Conservation (phyloP, 2,329 filamentous ascomycete species). For the Fusarium guadeloupense region DNA sequence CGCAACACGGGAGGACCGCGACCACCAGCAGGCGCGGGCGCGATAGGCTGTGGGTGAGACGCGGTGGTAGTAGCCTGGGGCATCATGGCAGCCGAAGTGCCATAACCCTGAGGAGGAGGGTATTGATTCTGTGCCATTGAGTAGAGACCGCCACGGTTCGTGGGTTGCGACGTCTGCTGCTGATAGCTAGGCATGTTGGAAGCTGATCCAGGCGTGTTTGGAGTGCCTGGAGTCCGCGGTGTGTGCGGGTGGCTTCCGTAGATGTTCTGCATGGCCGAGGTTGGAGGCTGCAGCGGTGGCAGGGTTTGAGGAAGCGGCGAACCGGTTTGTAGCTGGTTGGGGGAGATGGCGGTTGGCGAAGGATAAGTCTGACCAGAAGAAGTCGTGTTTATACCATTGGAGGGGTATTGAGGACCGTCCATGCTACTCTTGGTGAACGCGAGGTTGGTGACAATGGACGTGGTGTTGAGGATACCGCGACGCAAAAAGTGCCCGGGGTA, state of each 20-base stretch:
- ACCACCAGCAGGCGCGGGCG: conserved; percentile 71
- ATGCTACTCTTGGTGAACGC: conserved; percentile 56
- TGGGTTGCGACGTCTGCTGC: conserved; percentile 60
- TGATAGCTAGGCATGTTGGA: conserved; percentile 64
- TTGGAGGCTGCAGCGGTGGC: conserved; percentile 62
- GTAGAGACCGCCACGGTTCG: conserved; percentile 59
- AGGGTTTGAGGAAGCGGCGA: conserved; percentile 63
- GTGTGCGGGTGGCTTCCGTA: conserved; percentile 70
- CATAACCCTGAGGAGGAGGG: conserved; percentile 64
- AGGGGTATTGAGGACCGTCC: conserved; percentile 64
- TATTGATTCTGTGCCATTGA: conserved; percentile 67
- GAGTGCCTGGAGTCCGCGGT: conserved; percentile 69
- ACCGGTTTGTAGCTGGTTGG: conserved; percentile 60
- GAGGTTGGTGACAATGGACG: conserved; percentile 40
- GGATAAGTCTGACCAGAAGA: conserved; percentile 60
- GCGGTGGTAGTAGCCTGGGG: conserved; percentile 72
- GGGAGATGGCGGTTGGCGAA: conserved; percentile 61
- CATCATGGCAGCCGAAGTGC: conserved; percentile 68
- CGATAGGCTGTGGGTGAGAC: conserved; percentile 79
- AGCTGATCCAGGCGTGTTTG: conserved; percentile 67
- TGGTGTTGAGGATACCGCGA: conserved; percentile 42
- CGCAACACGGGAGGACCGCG: conserved; percentile 69
- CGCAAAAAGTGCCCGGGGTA: conserved; percentile 33
- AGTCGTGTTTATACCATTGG: conserved; percentile 66
- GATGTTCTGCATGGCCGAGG: conserved; percentile 53